These are phyloP conservation scores for Acanthochlamys bracteata DNA, from an alignment of 106 monocot species.

Conservation along the genomic window DNA sequence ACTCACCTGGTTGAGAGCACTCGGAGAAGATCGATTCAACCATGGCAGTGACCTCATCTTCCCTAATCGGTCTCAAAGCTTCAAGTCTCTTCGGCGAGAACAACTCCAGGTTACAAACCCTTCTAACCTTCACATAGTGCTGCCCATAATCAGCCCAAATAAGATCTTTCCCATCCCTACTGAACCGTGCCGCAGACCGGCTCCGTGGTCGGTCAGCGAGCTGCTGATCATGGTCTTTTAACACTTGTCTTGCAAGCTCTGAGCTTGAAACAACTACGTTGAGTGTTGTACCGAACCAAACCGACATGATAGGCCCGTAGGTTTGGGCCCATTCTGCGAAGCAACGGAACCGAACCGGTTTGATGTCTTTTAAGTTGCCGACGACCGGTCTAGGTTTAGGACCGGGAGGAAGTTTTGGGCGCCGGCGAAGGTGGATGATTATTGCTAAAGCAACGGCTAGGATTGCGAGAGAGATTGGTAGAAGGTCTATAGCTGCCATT, in stretches of 20 bases:
- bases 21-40: slow-evolving; percentile 57
- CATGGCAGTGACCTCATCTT: slow-evolving; percentile 99
- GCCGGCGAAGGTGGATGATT: slow-evolving; percentile 11
- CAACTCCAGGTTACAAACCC: slow-evolving; percentile 84
- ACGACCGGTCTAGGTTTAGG: slow-evolving; percentile 68
- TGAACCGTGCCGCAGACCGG: slow-evolving; percentile 73
- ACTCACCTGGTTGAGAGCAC: slow-evolving; percentile 39
- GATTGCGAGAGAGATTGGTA: slow-evolving; percentile 14
- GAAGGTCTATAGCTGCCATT: background rate
- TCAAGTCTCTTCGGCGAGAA: slow-evolving; percentile 84
- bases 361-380: slow-evolving; percentile 76
- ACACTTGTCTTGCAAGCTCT: slow-evolving; percentile 73
- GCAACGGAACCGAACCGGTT: slow-evolving; percentile 82
- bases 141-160: slow-evolving; percentile 96
- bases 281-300: slow-evolving; percentile 88
- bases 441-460: slow-evolving; percentile 11
- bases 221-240: slow-evolving; percentile 83
- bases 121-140: slow-evolving; percentile 91
- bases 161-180: slow-evolving; percentile 70
- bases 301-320: slow-evolving; percentile 86
- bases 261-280: slow-evolving; percentile 76
- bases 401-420: slow-evolving; percentile 51
- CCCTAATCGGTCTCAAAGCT: slow-evolving; percentile 67
- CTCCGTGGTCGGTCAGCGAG: slow-evolving; percentile 72
- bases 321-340: slow-evolving; percentile 73